phyloP scores from a whole-genome alignment of 2,329 filamentous ascomycete genomes.

The Microcera coccophila region DNA sequence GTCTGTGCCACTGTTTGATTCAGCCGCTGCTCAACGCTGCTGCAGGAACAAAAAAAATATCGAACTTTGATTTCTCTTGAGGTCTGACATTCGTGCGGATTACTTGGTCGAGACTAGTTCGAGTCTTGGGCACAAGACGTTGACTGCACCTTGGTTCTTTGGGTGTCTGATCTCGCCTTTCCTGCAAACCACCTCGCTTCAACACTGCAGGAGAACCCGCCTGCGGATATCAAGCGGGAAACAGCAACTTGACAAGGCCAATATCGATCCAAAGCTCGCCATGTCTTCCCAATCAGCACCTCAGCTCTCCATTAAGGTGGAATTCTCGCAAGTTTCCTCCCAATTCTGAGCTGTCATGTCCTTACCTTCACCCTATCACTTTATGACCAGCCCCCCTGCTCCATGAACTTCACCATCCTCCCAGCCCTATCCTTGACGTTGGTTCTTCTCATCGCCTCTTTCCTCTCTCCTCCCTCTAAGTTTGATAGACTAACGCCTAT shows the following conservation, averaged over 20 bases:
- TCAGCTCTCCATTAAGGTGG: constrained; percentile 60
- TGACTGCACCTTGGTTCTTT: too few species aligned
- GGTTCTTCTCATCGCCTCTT: constrained; percentile 8
- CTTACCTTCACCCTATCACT: constrained; percentile 2
- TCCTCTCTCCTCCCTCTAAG: neutral
- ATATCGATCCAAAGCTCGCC: constrained; percentile 1
- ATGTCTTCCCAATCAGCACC: constrained; percentile 14
- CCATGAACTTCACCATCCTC: constrained; percentile 1
- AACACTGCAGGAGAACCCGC: too few species aligned
- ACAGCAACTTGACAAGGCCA: neutral
- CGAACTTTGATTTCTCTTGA: too few species aligned
- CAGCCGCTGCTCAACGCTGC: too few species aligned
- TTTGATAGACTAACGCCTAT: neutral
- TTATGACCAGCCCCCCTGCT: constrained; percentile 8
- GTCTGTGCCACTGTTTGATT: constrained; percentile 1
- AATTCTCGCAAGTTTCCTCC: constrained; percentile 55
- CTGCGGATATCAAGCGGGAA: too few species aligned
- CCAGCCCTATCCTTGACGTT: constrained; percentile 16
- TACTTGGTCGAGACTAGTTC: neutral
- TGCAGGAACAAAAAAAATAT: neutral
- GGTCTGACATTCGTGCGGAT: neutral
- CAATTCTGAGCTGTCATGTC: constrained; percentile 19
- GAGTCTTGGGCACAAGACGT: too few species aligned
- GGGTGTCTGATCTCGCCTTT: too few species aligned
- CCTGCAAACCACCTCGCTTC: too few species aligned